Evolutionary conservation across 2,329 filamentous ascomycete species (phyloP), one percentile per base, ranked within the genome.

Genomic region (Blastomyces parvus): DNA sequence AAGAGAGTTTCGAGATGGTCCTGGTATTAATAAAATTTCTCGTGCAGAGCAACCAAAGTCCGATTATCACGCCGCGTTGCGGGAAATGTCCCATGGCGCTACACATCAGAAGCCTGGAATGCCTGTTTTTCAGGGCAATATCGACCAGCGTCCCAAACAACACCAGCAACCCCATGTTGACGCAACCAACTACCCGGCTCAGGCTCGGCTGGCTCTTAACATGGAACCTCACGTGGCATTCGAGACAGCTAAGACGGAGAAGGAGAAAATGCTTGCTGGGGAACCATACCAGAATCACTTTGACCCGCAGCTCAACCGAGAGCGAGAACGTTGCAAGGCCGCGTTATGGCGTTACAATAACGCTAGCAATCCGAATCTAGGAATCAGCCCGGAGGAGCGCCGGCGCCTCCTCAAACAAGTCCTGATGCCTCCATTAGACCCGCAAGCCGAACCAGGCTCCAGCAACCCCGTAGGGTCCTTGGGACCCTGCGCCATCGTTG

Each of bases 331-430:
- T 62, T 97, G 93, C 77, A 88, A 86, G 66, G 83, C 85, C 14
- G 90, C 90, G 4, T 86, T 93, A 69, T 92, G 88, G 83, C 82
- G 87, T 60, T 97, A 94, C 78, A 97, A 97, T 76, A 90, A 88
- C 73, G 88, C 89, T 22, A 87, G 85, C 38, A 91, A 91, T 69
- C 88, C 89, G 1, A 84, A 86, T 62, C 84, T 86, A 48, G 88
- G 88, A 4, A 84, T 92, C 6, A 89, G 87, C 36, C 74, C 77
- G 14, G 76, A 76, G 48, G 76, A 78, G 60, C 75, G 76, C 62
- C 74, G 70, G 59, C 74, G 75, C 13, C 67, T 78, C 1, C 66
- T 78, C 17, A 74, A 74, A 59, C 74, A 78, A 59, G 65, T 76
- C 44, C 67, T 79, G 14, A 72, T 76, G 33, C 76, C 74, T 9